phyloP scores from a whole-genome alignment of 768 basidiomycete genomes.

The Lyophyllum atratum region DNA sequence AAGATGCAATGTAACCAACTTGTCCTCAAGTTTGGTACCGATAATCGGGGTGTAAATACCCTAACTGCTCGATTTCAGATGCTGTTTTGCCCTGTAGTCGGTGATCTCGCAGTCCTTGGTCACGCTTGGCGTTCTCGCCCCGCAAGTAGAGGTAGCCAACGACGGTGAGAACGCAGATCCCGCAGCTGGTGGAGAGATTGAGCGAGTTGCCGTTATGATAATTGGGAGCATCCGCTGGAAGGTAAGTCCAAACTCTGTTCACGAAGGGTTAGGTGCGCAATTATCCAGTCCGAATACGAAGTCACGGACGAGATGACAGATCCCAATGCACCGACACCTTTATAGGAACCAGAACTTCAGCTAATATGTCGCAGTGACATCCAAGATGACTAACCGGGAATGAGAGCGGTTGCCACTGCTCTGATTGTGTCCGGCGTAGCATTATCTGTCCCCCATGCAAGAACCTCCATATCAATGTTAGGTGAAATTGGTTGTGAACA shows the following conservation, averaged over 20 bases:
- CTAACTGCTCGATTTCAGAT: slow-evolving; percentile 40
- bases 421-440: slow-evolving; percentile 50
- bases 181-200: slow-evolving; percentile 40
- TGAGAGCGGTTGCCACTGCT: slow-evolving; percentile 44
- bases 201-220: slow-evolving; percentile 49
- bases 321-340: slow-evolving; percentile 45
- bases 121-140: slow-evolving; percentile 44
- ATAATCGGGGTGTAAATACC: slow-evolving; percentile 47
- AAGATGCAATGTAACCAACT: neutral
- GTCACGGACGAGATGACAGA: slow-evolving; percentile 43
- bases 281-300: neutral
- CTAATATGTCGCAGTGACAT: neutral
- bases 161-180: slow-evolving; percentile 31
- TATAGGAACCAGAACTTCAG: neutral
- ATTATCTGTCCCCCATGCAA: slow-evolving; percentile 52
- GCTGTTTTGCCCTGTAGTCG: slow-evolving; percentile 38
- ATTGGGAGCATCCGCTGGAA: slow-evolving; percentile 45
- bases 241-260: slow-evolving; percentile 47
- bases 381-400: slow-evolving; percentile 35
- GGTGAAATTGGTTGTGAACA: neutral
- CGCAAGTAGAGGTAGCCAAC: slow-evolving; percentile 36
- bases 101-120: slow-evolving; percentile 42
- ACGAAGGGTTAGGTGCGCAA: neutral
- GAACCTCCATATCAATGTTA: slow-evolving; percentile 22
- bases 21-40: slow-evolving; percentile 34